Base-by-base conservation (phyloP, 306 rosid genomes). In the Cotoneaster glaucophyllus region DNA sequence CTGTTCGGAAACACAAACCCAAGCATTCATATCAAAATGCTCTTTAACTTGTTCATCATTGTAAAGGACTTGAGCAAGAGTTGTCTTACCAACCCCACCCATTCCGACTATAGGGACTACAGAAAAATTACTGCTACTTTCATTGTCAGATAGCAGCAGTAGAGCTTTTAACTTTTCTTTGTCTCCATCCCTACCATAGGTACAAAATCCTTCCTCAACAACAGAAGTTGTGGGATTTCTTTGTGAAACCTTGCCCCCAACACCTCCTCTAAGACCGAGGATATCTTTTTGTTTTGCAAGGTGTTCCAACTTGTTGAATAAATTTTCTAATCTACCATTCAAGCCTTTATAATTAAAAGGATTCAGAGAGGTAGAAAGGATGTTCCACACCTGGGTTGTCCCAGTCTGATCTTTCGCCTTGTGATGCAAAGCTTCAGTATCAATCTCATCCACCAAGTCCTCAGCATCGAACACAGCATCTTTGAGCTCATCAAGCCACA, bases 41-140 rank as follows among this genome's bases (percentile, higher is more conserved):
- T 52, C 57, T 29, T 70, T 48, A 22, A 70, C 43, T 4, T 21
- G 3, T 14, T 70, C 6, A 70, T 70, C 74, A 50, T 52, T 52
- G 34, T 70, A 70, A 52, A 52, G n/a, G 62, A 70, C 44, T 22
- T 52, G 74, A 52, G 74, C 62, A 50, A 52, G 45, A 5, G 74
- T 70, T 8, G 74, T 70, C 56, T 70, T 70, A 11, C 76, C 76
- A 72, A 72, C 11, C 14, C 76, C 67, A 5, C 76, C 76, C 66
- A 57, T 34, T 6, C 76, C 76, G 2, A 56, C 65, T 31, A 72
- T 56, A 5, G 67, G 65, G 26, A 72, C 39, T 1, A 54, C 54
- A 7, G 32, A 1, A 3, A 72, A 17, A 17, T 57, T 34, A n/a
- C 32, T 4, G 41, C 50, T 62, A 12, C 76, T 32, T 19, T 4